Base-by-base conservation (phyloP, 495 filamentous ascomycete species). In the Hyaloscypha hepaticicola region DNA sequence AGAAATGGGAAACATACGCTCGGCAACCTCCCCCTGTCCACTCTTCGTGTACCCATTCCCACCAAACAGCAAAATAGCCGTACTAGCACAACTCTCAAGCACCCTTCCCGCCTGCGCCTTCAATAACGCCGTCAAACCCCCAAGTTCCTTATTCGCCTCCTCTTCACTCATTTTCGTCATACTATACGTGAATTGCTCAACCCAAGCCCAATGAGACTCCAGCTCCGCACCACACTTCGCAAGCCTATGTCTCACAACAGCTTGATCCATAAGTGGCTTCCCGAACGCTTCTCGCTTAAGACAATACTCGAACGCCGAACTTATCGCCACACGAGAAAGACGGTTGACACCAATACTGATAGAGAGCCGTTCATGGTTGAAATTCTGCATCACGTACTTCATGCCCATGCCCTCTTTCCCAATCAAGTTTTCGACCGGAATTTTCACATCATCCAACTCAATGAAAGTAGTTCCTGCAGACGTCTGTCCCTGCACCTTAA, bases 381-480 rank as follows among this genome's bases (percentile, higher is more conserved):
- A 92, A 75, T 93, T 92, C 49, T 85, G 88, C 89, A 93, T 92
- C 66, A 92, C 84, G 68, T 90, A 87, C 41, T 77, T 80, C 87
- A 93, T 90, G 16, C 90, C 90, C 61, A 79, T 77, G 51, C 87
- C 87, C 69, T 93, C 90, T 29, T 76, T 63, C n/a, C 88, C 88
- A 60, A 93, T 81, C 5, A 93, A 74, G 72, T 93, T 91, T 41
- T 77, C 77, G 1, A 85, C 81, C 4, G 88, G 89, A 4, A 93
- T 88, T 61, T 80, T 78, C 41, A 72, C 66, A 63, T 92, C 87
- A 64, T 91, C 88, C 7, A 93, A 82, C 67, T 89, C 86, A 68
- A 93, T 92, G 72, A 85, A 91, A 0, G 90, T 90, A 7, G 89
- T 91, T 1, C 90, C 90, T 4, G 82, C 83, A 0, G 87, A 78